A percentile compares a stretch with the other conserved stretches of the same genome.
Evolutionary conservation across 148 eudicot species (phyloP).

Genomic region (Diospyros kaki): DNA sequence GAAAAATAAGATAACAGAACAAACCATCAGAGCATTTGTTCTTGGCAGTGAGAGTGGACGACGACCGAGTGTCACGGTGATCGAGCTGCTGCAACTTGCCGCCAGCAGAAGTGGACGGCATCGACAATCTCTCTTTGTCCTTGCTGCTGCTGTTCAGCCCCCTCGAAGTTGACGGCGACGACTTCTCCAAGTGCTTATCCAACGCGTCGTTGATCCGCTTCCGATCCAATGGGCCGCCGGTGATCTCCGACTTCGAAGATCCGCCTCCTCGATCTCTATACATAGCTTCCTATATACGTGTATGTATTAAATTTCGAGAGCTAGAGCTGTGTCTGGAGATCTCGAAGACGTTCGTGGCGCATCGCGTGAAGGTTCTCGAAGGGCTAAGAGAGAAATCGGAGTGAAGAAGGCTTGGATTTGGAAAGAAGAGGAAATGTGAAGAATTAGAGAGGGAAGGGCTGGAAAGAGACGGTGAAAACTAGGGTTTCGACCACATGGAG

Average conservation of each 20-base stretch:
- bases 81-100: conserved; percentile 25
- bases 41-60: conserved; percentile 28
- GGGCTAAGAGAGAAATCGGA: too few species aligned
- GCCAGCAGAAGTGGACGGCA: conserved; percentile 39
- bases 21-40: conserved; percentile 66
- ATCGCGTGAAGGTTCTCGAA: too few species aligned
- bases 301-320: not conserved
- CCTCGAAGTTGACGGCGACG: conserved; percentile 59
- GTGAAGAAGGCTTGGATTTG: too few species aligned
- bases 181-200: conserved; percentile 61
- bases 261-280: conserved; percentile 34
- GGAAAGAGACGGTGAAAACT: not conserved
- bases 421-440: not conserved
- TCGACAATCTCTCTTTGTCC: conserved; percentile 36
- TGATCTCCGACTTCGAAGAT: conserved; percentile 38
- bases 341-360: not conserved
- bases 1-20: conserved; percentile 19
- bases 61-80: conserved; percentile 34
- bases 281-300: conserved; percentile 19
- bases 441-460: not conserved
- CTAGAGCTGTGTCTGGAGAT: conserved; percentile 24
- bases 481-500: not conserved
- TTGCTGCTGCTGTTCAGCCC: conserved; percentile 26
- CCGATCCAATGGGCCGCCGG: conserved; percentile 47
- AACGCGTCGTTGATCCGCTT: conserved; percentile 62